A percentile compares a stretch with the other conserved stretches of the same genome.
Evolutionary conservation across 1,284 basidiomycete species (phyloP).

Genomic region (Heterobasidion annosum): DNA sequence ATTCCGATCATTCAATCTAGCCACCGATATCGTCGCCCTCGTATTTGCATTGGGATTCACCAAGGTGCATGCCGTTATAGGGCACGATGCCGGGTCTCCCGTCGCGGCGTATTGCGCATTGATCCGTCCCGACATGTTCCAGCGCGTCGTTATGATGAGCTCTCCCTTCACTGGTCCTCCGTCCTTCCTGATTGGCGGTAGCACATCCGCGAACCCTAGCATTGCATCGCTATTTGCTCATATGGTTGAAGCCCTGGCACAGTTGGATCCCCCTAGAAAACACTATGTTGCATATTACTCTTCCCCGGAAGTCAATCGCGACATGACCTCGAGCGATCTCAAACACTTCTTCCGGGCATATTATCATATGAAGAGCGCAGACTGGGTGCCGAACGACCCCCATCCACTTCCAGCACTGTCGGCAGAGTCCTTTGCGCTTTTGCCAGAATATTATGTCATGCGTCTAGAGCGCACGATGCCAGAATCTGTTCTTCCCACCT

Average conservation of each 20-base stretch:
- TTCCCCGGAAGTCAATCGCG: slow-evolving; percentile 33
- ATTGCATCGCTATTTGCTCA: slow-evolving; percentile 9
- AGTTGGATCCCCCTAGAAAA: slow-evolving; percentile 42
- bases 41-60: slow-evolving; percentile 41
- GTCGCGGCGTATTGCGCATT: slow-evolving; percentile 45
- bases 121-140: slow-evolving; percentile 46
- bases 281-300: slow-evolving; percentile 49
- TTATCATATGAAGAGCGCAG: slow-evolving; percentile 52
- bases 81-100: slow-evolving; percentile 51
- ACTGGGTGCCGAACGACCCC: slow-evolving; percentile 35
- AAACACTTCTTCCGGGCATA: slow-evolving; percentile 45
- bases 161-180: slow-evolving; percentile 41
- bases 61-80: slow-evolving; percentile 37
- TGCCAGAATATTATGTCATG: slow-evolving; percentile 64
- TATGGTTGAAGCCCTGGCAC: slow-evolving; percentile 22
- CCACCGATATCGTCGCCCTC: slow-evolving; percentile 41
- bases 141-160: slow-evolving; percentile 49
- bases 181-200: slow-evolving; percentile 15
- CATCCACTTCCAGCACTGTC: slow-evolving; percentile 24
- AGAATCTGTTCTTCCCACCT: slow-evolving; percentile 26
- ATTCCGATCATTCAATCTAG: slow-evolving; percentile 41
- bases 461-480: slow-evolving; percentile 42
- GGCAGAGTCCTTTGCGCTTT: slow-evolving; percentile 23
- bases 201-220: background rate
- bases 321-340: slow-evolving; percentile 37